Evolutionary conservation across 441 rosid species (phyloP), one percentile per base, ranked within the genome.

Genomic region (Brassica balearica): DNA sequence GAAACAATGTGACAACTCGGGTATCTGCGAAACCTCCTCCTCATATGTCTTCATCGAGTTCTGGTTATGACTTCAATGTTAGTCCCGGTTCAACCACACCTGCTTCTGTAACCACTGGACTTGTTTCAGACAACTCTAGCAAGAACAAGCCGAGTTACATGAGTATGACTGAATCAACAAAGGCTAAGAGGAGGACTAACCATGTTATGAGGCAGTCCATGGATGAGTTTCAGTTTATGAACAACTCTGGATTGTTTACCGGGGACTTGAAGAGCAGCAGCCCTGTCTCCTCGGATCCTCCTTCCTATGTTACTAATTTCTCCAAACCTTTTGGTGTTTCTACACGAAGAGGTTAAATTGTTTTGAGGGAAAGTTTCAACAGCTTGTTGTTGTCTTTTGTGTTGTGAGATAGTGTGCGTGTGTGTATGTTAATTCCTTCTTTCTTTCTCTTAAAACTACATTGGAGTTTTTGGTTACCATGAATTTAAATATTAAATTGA

Each of bases 141-240:
- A 82, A 63, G 70, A 73, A 85, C 46, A 87, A 82, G 83, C 97
- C 97, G 6, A 93, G 80, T 79, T 95, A 93, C 70, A 93, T 95
- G 99, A 89, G 82, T 72, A 69, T 91, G 76, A 95, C 99, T 0
- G 92, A 90, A 78, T 90, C 99, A 60, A 95, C 91, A 14, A 95
- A 90, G 88, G 96, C 96, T 0, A 95, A 93, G 78, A 83, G 84
- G 72, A 88, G 88, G 79, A 68, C 83, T 14, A 76, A 80, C 36
- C 82, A 92, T 51, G 85, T 76, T 41, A 87, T 86, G 23, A 92
- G 96, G 77, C 97, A 92, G 69, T 93, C 98, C 72, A 93, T 93
- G 97, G 97, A 95, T 80, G 99, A 95, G 81, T 88, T 89, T 81
- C 97, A 92, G 87, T 89, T 92, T 81, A 82, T 87, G n/a, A 82